phyloP scores from a whole-genome alignment of 257 asterid species.

The Nemophila menziesii region DNA sequence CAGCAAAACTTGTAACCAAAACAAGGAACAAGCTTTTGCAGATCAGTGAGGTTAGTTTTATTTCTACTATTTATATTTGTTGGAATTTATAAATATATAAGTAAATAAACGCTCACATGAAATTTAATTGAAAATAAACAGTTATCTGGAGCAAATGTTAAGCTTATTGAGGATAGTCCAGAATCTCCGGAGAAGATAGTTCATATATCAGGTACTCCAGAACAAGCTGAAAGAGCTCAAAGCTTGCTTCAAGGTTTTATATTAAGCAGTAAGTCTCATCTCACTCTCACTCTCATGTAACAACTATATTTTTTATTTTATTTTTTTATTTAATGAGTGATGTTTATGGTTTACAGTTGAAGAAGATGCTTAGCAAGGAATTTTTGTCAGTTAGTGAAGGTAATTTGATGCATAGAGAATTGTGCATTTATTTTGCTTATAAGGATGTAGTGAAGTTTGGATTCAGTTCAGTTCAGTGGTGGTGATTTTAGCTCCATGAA shows the following conservation, averaged over 20 bases:
- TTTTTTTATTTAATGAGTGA: background rate
- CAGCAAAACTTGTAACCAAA: constrained; percentile 52
- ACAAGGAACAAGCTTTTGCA: constrained; percentile 65
- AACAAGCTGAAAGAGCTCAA: constrained; percentile 96
- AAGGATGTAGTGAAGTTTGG: background rate
- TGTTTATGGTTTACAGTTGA: constrained; percentile 38
- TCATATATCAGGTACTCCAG: constrained; percentile 87
- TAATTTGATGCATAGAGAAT: background rate
- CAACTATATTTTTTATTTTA: background rate
- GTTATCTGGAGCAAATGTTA: constrained; percentile 85
- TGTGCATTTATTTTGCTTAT: background rate
- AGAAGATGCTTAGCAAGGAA: constrained; percentile 42
- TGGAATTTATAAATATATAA: background rate
- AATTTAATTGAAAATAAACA: constrained; percentile 21
- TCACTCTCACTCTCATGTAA: background rate
- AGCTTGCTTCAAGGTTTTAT: constrained; percentile 95
- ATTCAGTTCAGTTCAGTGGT: background rate
- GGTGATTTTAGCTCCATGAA: background rate
- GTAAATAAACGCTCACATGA: background rate
- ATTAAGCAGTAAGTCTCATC: constrained; percentile 58
- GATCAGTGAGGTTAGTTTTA: constrained; percentile 62
- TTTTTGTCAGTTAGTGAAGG: background rate
- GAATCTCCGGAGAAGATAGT: constrained; percentile 58
- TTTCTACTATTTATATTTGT: constrained; percentile 5
- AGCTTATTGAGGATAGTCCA: constrained; percentile 55